These are phyloP conservation scores for Boletus reticulatus DNA, from an alignment of 768 basidiomycete species.

Conservation along the genomic window DNA sequence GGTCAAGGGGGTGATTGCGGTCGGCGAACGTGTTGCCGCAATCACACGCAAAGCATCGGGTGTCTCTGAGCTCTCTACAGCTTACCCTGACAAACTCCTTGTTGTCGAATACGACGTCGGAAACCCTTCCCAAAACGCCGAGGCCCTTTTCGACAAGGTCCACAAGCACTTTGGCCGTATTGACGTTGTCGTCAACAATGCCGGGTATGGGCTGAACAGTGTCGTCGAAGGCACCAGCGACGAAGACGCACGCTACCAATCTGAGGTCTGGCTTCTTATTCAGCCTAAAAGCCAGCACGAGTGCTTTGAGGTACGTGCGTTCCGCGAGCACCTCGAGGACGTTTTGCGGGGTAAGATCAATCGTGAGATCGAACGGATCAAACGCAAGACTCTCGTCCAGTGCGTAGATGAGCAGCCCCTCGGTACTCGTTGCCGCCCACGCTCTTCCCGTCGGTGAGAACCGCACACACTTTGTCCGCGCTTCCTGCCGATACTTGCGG, in stretches of 20 bases:
- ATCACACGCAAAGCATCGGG: constrained; percentile 25
- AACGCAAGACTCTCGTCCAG: constrained; percentile 86
- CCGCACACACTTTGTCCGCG: constrained; percentile 87
- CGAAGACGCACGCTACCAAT: constrained; percentile 24
- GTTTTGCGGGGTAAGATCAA: constrained; percentile 94
- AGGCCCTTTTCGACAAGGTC: constrained; percentile 20
- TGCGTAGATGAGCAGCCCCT: constrained; percentile 92
- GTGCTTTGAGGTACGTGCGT: constrained; percentile 82
- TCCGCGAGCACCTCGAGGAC: constrained; percentile 65
- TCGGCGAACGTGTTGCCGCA: constrained; percentile 29
- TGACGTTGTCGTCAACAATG: constrained; percentile 36
- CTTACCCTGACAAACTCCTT: constrained; percentile 24
- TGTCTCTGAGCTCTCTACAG: constrained; percentile 13
- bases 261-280: constrained; percentile 67
- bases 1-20: constrained; percentile 24
- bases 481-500: constrained; percentile 83
- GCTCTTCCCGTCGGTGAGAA: constrained; percentile 92
- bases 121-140: constrained; percentile 13
- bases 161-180: constrained; percentile 29
- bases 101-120: constrained; percentile 33
- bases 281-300: constrained; percentile 92
- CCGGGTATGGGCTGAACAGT: constrained; percentile 21
- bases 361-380: constrained; percentile 94
- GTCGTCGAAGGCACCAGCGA: constrained; percentile 29
- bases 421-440: constrained; percentile 97